Conservation (phyloP, 768 basidiomycete genomes). For the Cyathus striatus region DNA sequence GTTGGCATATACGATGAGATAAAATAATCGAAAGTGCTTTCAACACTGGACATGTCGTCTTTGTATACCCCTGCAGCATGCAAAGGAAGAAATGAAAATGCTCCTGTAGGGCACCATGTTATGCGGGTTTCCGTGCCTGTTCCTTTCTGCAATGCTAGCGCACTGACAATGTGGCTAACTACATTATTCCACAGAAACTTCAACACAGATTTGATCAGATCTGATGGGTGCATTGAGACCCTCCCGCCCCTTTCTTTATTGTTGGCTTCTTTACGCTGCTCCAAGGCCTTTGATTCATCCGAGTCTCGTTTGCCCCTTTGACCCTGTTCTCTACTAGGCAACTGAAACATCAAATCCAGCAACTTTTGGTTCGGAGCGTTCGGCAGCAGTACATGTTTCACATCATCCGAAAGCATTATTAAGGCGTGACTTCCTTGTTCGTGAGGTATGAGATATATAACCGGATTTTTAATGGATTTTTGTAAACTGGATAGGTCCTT, state of each 20-base stretch:
- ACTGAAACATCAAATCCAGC: not conserved
- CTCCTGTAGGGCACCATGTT: not conserved
- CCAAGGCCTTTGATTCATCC: not conserved
- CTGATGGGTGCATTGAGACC: not conserved
- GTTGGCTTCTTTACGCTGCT: not conserved
- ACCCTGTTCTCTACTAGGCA: not conserved
- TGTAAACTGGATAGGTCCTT: not conserved
- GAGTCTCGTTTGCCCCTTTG: not conserved
- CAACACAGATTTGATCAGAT: not conserved
- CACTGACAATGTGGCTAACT: not conserved
- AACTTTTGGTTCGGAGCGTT: not conserved
- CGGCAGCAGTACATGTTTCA: not conserved
- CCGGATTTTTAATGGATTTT: not conserved
- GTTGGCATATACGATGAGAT: not conserved
- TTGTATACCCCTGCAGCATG: not conserved
- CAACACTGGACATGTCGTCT: not conserved
- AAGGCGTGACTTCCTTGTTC: not conserved
- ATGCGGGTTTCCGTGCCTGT: not conserved
- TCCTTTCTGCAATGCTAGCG: not conserved
- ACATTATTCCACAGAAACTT: not conserved
- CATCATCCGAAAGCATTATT: not conserved
- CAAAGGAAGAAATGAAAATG: not conserved
- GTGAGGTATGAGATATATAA: not conserved
- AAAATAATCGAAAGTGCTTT: not conserved
- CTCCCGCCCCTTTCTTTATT: not conserved